Conservation (phyloP, 2,329 filamentous ascomycete genomes). For the Diaporthe ampelina region DNA sequence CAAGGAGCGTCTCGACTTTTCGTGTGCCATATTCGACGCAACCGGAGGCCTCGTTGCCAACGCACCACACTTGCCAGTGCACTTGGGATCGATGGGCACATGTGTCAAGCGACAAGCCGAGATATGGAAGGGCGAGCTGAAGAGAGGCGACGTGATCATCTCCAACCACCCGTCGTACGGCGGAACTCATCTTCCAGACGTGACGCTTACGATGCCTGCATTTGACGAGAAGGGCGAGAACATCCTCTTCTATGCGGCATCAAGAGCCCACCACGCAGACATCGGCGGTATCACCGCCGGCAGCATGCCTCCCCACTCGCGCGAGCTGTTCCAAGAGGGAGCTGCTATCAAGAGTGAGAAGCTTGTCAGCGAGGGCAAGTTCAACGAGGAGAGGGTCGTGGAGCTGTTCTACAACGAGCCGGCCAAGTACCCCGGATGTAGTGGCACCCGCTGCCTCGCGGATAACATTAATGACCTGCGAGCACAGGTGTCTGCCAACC, state of each 20-base stretch:
- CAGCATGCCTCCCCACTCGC: slow-evolving; percentile 84
- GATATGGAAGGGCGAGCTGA: slow-evolving; percentile 84
- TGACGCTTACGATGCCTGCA: slow-evolving; percentile 84
- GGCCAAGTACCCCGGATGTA: slow-evolving; percentile 80
- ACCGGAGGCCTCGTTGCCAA: slow-evolving; percentile 84
- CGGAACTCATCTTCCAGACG: slow-evolving; percentile 86
- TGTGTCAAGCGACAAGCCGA: slow-evolving; percentile 83
- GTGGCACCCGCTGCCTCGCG: slow-evolving; percentile 81
- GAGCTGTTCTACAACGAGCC: slow-evolving; percentile 81
- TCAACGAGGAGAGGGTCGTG: slow-evolving; percentile 82
- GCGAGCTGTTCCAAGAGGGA: slow-evolving; percentile 75
- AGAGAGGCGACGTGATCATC: slow-evolving; percentile 84
- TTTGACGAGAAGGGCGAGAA: slow-evolving; percentile 75
- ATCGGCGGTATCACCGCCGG: slow-evolving; percentile 87
- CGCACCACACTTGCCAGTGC: slow-evolving; percentile 84
- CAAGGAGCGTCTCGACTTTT: slow-evolving; percentile 86
- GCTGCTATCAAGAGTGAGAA: slow-evolving; percentile 76
- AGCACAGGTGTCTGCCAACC: slow-evolving; percentile 88
- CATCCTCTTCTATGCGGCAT: slow-evolving; percentile 87
- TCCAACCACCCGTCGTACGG: slow-evolving; percentile 89
- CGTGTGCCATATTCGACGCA: slow-evolving; percentile 84
- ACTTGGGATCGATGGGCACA: slow-evolving; percentile 88
- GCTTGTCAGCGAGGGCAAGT: slow-evolving; percentile 80
- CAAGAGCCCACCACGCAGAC: slow-evolving; percentile 85
- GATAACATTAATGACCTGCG: slow-evolving; percentile 91